Evolutionary conservation across 768 basidiomycete genomes (phyloP).

Genomic region (Agaricus subrufescens): DNA sequence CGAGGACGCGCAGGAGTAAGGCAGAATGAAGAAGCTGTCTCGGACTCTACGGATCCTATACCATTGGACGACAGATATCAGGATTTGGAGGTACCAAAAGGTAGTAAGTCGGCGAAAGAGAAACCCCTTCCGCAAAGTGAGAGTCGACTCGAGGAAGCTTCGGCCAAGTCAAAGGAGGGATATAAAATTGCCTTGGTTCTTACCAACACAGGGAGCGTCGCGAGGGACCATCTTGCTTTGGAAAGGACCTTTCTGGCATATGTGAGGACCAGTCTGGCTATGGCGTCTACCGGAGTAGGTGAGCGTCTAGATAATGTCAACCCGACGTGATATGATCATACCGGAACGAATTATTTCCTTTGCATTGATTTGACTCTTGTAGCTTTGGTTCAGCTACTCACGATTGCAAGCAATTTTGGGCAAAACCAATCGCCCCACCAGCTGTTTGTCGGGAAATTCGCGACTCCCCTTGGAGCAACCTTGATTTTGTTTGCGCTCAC

Average conservation of each 20-base stretch:
- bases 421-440: background rate
- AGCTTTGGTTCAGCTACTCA: slow-evolving; percentile 15
- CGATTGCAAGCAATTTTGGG: slow-evolving; percentile 10
- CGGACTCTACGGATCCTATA: no score
- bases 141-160: background rate
- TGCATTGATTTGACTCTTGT: background rate
- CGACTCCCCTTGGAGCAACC: slow-evolving; percentile 12
- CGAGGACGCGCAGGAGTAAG: background rate
- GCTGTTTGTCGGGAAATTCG: slow-evolving; percentile 1
- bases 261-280: slow-evolving; percentile 48
- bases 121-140: background rate
- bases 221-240: slow-evolving; percentile 50
- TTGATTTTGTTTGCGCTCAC: slow-evolving; percentile 6
- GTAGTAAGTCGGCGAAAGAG: background rate
- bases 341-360: background rate
- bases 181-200: slow-evolving; percentile 19
- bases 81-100: background rate
- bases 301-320: slow-evolving; percentile 13
- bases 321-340: background rate
- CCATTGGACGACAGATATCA: background rate
- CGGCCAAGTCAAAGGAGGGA: slow-evolving; percentile 5
- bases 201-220: slow-evolving; percentile 48
- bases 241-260: slow-evolving; percentile 55
- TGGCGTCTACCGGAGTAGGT: slow-evolving; percentile 51
- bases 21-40: background rate